Evolutionary conservation across 2,329 filamentous ascomycete species (phyloP), one percentile per base, ranked within the genome.

Genomic region (Raffaelea albimanens): DNA sequence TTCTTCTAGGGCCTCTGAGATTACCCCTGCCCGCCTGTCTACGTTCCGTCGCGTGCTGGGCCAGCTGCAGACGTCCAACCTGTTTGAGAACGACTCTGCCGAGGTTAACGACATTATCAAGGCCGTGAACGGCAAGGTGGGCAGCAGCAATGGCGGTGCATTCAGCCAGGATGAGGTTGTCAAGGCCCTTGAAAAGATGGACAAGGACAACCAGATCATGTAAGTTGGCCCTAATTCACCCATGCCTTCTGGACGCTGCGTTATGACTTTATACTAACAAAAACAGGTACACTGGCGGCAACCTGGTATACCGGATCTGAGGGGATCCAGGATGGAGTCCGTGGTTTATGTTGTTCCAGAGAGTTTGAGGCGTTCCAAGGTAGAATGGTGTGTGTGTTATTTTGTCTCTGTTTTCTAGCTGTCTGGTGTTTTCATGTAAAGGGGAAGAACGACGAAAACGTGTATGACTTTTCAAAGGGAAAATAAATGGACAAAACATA

Each of bases 11-110:
- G 10, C 20, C 41, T 51, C 57, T 1, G 70, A 76, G 1, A 81
- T 89, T 59, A 70, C 75, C 2, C 58, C 76, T 0, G 72, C 74
- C 38, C 78, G 93, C 38, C 67, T 95, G 22, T 70, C 76, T 5
- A 68, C 80, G 1, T 98, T 98, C 81, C 82, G 87, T 47, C 78
- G 79, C 11, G 79, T 85, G 2, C 73, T 98, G 3, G 93, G 93
- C 21, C 85, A 87, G 57, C 72, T 98, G 46, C 83, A 95, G 59
- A 83, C 84, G 57, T 34, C 42, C 3, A 74, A 79, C 13, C 65
- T 98, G n/a, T 98, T 98, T 61, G 80, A 83, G 29, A 87, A 94
- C 52, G 93, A 97, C 58, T 80, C 83, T 18, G 88, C 89, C 14
- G 76, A 83, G 51, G 75, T 96, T 2, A 78, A 82, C 52, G 78